These are phyloP conservation scores for Neoarthrinium moseri DNA, from an alignment of 2,329 filamentous ascomycete genomes.

Conservation along the genomic window DNA sequence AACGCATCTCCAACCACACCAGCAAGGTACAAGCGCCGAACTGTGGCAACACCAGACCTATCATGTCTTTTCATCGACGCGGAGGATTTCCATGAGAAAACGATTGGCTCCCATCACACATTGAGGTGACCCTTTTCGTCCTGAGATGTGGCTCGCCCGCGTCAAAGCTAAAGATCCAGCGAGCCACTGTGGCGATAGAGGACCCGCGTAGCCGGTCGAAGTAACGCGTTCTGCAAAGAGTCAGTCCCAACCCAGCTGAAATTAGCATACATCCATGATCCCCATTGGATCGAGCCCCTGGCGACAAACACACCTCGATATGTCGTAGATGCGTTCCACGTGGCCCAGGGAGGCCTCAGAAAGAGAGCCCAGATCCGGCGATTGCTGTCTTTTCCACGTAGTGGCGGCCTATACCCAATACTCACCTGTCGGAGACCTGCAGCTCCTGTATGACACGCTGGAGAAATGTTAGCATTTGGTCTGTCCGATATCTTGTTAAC, in stretches of 20 bases:
- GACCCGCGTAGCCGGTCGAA: background rate
- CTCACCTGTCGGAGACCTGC: background rate
- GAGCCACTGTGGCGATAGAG: conserved; percentile 6
- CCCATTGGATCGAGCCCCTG: conserved; percentile 4
- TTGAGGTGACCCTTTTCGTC: background rate
- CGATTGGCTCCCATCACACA: background rate
- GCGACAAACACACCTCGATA: background rate
- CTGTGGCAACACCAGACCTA: conserved; percentile 1
- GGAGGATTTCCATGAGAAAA: background rate
- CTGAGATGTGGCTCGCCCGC: background rate
- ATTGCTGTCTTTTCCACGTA: background rate
- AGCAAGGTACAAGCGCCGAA: background rate
- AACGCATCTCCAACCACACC: background rate
- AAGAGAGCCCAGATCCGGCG: conserved; percentile 3
- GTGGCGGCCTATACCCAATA: background rate
- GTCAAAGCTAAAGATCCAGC: background rate
- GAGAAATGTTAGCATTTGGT: background rate
- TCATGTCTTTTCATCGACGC: background rate
- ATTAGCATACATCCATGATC: background rate
- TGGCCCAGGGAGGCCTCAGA: conserved; percentile 8
- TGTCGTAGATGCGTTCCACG: background rate
- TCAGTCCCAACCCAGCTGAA: background rate
- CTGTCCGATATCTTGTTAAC: background rate
- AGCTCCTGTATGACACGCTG: no score
- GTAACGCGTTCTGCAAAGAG: background rate